A percentile compares a stretch with the other conserved stretches of the same genome.
These are phyloP conservation scores for Pseudognaphalium luteoalbum DNA, from an alignment of 129 eudicot species.

Conservation along the genomic window DNA sequence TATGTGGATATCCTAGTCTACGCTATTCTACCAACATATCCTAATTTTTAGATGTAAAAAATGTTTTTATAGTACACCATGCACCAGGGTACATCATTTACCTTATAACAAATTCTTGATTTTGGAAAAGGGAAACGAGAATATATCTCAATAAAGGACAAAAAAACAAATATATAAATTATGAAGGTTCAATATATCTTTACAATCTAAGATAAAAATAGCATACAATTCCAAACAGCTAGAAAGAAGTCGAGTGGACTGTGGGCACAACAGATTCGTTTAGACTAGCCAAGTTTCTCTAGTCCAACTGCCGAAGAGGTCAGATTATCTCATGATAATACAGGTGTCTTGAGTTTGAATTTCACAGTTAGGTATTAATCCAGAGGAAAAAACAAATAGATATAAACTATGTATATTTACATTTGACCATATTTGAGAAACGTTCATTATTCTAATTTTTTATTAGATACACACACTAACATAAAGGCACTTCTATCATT, in stretches of 20 bases:
- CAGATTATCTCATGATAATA: conserved; percentile 1
- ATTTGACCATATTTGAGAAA: neutral
- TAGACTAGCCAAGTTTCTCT: neutral
- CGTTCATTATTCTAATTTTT: neutral
- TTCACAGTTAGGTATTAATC: neutral
- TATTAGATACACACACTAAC: neutral
- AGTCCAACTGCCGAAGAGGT: neutral
- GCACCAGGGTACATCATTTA: neutral
- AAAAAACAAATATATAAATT: no score
- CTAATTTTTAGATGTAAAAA: neutral
- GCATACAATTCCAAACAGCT: neutral
- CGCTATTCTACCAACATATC: neutral
- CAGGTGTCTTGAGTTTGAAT: neutral
- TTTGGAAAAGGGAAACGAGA: neutral
- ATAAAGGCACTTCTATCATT: neutral
- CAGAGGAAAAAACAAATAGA: neutral
- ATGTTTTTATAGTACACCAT: neutral
- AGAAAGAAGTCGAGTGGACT: neutral
- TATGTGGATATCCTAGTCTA: neutral
- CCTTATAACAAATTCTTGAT: neutral
- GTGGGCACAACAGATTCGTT: neutral
- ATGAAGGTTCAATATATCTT: neutral
- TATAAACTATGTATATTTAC: neutral
- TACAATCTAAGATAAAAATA: neutral
- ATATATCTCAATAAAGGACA: neutral